phyloP scores from a whole-genome alignment of 202 grass and related monocot genomes.

The Cymbopogon flexuosus region DNA sequence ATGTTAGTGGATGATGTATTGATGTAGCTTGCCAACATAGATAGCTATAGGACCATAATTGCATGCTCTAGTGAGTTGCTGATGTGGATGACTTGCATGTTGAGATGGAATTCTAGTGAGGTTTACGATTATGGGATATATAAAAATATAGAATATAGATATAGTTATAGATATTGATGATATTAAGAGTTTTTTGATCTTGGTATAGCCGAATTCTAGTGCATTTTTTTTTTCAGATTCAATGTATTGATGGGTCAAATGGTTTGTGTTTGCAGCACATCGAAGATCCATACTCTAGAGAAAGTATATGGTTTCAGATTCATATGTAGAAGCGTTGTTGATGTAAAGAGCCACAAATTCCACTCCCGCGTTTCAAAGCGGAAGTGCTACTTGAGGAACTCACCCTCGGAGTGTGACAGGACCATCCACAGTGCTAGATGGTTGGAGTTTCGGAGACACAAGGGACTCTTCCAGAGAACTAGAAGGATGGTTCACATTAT shows the following conservation, averaged over 20 bases:
- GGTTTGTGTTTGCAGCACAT: conserved; percentile 50
- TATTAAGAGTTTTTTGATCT: not conserved
- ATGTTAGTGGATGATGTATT: not conserved
- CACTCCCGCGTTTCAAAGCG: conserved; percentile 41
- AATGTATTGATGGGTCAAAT: not conserved
- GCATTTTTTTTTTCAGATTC: not conserved
- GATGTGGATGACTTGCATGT: not conserved
- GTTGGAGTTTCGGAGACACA: conserved; percentile 53
- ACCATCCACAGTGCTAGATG: conserved; percentile 35
- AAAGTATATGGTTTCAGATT: conserved; percentile 51
- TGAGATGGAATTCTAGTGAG: not conserved
- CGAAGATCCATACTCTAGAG: conserved; percentile 46
- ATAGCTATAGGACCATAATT: not conserved
- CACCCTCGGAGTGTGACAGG: conserved; percentile 28
- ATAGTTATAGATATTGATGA: no score
- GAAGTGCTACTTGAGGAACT: conserved; percentile 40
- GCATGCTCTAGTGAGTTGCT: not conserved
- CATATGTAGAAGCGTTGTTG: conserved; percentile 36
- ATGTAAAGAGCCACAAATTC: conserved; percentile 42
- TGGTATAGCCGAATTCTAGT: not conserved
- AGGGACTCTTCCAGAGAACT: conserved; percentile 34
- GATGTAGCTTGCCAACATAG: not conserved
- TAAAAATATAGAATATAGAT: not conserved
- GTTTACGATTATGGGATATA: not conserved
- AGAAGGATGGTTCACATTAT: conserved; percentile 34